phyloP scores from a whole-genome alignment of 176 grass and related monocot species.

The Ensete ventricosum region DNA sequence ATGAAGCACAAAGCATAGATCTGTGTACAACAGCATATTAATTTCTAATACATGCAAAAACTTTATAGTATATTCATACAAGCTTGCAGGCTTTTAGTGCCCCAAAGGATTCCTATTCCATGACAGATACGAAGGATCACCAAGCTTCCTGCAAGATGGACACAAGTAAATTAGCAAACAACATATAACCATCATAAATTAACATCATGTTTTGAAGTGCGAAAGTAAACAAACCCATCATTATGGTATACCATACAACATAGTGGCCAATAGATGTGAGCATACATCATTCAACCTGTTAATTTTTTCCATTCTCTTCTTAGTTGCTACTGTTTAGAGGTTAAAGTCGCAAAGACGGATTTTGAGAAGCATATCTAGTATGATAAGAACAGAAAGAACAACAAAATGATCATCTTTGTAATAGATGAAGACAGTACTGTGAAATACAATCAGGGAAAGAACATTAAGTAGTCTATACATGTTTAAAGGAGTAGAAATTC shows the following conservation, averaged over 20 bases:
- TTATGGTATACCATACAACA: neutral
- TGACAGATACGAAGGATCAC: slow-evolving; percentile 17
- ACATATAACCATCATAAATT: neutral
- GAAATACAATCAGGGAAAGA: neutral
- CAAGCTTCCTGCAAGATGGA: slow-evolving; percentile 24
- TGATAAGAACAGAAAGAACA: neutral
- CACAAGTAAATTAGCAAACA: neutral
- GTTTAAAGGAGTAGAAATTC: neutral
- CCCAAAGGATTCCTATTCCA: slow-evolving; percentile 18
- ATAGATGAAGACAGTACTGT: neutral
- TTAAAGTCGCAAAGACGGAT: neutral
- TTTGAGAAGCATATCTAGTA: neutral
- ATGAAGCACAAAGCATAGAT: neutral
- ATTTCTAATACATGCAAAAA: neutral
- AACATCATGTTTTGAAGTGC: neutral
- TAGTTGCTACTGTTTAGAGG: neutral
- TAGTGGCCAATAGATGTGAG: neutral
- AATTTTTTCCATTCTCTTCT: neutral
- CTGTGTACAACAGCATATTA: neutral
- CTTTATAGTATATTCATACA: neutral
- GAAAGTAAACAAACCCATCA: neutral
- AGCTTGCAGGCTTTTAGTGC: neutral
- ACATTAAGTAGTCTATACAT: neutral
- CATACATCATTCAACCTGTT: neutral
- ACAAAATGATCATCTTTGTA: neutral